Percentiles rank a stretch among this genome's conserved stretches.
Conservation (phyloP, 768 basidiomycete species). For the Kwoniella sp. region DNA sequence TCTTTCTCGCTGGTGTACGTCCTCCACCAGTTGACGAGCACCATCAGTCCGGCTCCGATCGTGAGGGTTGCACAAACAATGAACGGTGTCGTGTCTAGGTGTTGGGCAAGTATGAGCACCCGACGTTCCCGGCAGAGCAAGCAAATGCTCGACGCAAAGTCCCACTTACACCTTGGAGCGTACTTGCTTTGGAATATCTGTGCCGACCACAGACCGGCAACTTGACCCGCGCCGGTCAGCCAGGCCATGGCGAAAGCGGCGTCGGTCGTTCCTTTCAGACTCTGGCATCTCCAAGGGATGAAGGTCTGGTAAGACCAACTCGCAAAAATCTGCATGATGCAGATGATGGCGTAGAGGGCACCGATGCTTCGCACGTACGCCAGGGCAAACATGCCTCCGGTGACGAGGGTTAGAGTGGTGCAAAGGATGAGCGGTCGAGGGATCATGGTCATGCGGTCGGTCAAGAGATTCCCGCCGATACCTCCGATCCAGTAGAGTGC, state of each 20-base stretch:
- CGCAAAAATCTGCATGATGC: constrained; percentile 13
- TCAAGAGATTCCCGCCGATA: constrained; percentile 12
- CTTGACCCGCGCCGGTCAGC: constrained; percentile 20
- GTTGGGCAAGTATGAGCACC: no score
- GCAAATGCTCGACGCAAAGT: background rate
- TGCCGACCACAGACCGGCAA: constrained; percentile 11
- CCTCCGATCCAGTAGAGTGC: constrained; percentile 12
- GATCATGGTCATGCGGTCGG: constrained; percentile 9
- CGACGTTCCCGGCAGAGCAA: no score
- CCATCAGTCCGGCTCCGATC: constrained; percentile 1
- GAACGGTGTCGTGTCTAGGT: constrained; percentile 7
- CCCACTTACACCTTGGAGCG: constrained; percentile 22
- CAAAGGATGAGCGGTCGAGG: constrained; percentile 17
- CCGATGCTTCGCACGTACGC: constrained; percentile 14
- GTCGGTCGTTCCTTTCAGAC: constrained; percentile 18
- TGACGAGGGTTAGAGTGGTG: constrained; percentile 1
- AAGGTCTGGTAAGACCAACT: constrained; percentile 9
- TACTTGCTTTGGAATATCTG: constrained; percentile 37
- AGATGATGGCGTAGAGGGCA: constrained; percentile 24
- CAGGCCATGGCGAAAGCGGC: constrained; percentile 32
- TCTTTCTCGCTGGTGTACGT: constrained; percentile 14
- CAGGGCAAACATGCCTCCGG: constrained; percentile 7
- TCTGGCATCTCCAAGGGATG: constrained; percentile 25
- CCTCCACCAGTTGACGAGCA: constrained; percentile 1
- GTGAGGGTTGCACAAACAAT: constrained; percentile 4